Evolutionary conservation across 1,139 yeast species (phyloP).

Genomic region (Taphrina pruni): DNA sequence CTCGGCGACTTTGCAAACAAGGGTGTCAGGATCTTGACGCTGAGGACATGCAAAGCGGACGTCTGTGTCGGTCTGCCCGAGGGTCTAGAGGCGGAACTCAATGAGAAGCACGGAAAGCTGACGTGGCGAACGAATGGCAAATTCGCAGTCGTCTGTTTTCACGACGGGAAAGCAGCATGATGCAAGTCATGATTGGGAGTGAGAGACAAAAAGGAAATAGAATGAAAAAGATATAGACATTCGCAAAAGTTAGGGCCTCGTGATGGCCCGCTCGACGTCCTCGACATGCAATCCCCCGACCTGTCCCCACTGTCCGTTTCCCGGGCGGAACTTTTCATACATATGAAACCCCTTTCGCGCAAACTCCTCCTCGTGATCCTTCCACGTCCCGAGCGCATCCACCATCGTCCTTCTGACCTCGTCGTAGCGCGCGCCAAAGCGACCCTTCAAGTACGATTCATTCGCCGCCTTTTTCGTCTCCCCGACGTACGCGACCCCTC

Average conservation of each 20-base stretch:
- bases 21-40: slow-evolving; percentile 67
- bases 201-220: background rate
- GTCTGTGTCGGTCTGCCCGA: slow-evolving; percentile 76
- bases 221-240: background rate
- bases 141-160: slow-evolving; percentile 39
- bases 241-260: background rate
- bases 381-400: slow-evolving; percentile 22
- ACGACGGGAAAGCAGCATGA: slow-evolving; percentile 27
- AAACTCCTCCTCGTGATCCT: slow-evolving; percentile 23
- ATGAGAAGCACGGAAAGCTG: slow-evolving; percentile 41
- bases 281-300: slow-evolving; percentile 29
- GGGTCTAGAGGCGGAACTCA: slow-evolving; percentile 73
- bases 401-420: slow-evolving; percentile 13
- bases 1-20: slow-evolving; percentile 66
- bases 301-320: slow-evolving; percentile 29
- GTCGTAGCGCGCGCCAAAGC: slow-evolving; percentile 21
- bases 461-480: slow-evolving; percentile 18
- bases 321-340: slow-evolving; percentile 34
- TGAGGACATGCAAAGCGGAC: slow-evolving; percentile 95
- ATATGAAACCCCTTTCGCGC: slow-evolving; percentile 30
- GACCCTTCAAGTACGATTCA: slow-evolving; percentile 27
- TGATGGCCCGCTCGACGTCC: slow-evolving; percentile 11
- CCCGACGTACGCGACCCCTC: slow-evolving; percentile 26
- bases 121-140: slow-evolving; percentile 45
- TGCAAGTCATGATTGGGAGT: too few relatives aligned